phyloP scores from a whole-genome alignment of 257 asterid genomes.

The Vinca minor region DNA sequence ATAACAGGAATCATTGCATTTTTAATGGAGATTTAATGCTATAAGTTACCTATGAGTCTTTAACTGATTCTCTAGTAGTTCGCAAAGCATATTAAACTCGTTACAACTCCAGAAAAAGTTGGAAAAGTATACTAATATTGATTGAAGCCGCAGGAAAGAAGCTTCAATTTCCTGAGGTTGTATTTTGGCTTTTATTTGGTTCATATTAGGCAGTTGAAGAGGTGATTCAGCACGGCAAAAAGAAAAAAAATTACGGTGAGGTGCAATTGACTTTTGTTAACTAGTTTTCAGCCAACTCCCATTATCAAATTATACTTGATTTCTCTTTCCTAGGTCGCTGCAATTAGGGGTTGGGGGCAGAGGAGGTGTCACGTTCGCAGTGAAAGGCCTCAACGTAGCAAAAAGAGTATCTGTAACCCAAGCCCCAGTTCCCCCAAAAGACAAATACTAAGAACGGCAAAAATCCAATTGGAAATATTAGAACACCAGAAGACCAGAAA shows the following conservation, averaged over 20 bases:
- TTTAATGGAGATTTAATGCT: constrained; percentile 1
- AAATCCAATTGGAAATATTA: neutral
- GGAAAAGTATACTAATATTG: neutral
- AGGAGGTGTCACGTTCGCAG: neutral
- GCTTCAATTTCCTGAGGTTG: neutral
- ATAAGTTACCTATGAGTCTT: too few species aligned
- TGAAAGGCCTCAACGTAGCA: neutral
- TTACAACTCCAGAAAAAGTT: neutral
- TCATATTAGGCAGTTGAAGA: neutral
- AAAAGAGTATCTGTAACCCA: neutral
- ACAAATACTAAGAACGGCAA: neutral
- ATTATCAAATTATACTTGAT: too few species aligned
- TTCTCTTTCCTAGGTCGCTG: neutral
- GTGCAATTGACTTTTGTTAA: neutral
- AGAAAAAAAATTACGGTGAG: neutral
- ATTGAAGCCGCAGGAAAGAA: neutral
- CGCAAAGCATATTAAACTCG: neutral
- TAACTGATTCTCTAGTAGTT: too few species aligned
- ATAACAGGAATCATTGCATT: neutral
- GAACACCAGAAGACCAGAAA: neutral
- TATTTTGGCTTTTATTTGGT: neutral
- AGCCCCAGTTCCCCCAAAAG: neutral
- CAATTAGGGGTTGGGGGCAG: neutral
- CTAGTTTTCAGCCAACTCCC: neutral
- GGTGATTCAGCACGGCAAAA: neutral